Base-by-base conservation (phyloP, 2,329 filamentous ascomycete species). In the Thelonectria blattea region DNA sequence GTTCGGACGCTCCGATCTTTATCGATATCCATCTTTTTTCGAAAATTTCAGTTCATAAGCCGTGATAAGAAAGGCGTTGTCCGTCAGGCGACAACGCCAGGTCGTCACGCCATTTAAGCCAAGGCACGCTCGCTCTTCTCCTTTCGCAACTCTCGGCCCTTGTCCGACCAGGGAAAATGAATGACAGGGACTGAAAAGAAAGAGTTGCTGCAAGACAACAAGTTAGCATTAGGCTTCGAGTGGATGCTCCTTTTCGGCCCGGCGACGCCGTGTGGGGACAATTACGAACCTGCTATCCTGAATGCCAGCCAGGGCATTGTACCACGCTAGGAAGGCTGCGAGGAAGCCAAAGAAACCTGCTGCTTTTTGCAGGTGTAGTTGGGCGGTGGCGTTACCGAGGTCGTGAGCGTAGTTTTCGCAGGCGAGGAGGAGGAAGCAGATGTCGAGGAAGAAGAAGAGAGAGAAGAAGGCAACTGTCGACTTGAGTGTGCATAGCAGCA, bases 91-190 rank as follows among this genome's bases (percentile, higher is more conserved):
- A 64, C 14, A 42, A 62, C 52, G 37, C n/a, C 34, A 56, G 20
- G 34, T 37, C 50, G 51, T 52, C 50, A 60, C 46, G 47, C 47
- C n/a, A 50, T 55, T 52, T 61, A 72, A 37, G 69, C 69, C 49
- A 69, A 56, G 43, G 64, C 63, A 58, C 67, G 68, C 52, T 73
- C 71, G 18, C 61, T 63, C 72, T 89, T 81, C 64, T 71, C 69
- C 61, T 72, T 74, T 62, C 88, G 85, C 62, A 74, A 76, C 76
- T 87, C 83, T 64, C 85, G 85, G 54, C 87, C 91, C 79, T 90
- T 90, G 71, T 91, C 89, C 39, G 91, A 94, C 94, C 94, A 97
- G 55, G 93, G 94, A 84, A 97, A 96, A 83, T 97, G 93, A 71
- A 91, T 89, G 65, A 97, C 93, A 52, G 93, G 94, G 63, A 96